Evolutionary conservation across 2,329 filamentous ascomycete species (phyloP).

Genomic region (Didymella segeticola): DNA sequence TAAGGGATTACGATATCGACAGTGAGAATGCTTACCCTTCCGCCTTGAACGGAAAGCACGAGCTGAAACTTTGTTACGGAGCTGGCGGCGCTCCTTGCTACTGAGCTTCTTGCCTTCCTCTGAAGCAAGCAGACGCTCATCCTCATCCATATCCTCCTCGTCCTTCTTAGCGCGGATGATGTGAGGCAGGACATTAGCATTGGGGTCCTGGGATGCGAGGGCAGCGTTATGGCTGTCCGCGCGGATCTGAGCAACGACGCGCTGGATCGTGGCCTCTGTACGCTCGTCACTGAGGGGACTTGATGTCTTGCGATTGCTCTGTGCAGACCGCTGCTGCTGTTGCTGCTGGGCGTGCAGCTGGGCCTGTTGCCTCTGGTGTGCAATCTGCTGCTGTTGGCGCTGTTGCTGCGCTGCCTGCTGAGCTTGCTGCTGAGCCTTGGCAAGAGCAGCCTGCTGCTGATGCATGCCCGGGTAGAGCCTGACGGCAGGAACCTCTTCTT

Average conservation of each 20-base stretch:
- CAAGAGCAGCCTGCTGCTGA: conserved; percentile 76
- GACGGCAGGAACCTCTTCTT: conserved; percentile 67
- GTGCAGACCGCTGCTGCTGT: conserved; percentile 35
- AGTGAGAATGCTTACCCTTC: conserved; percentile 78
- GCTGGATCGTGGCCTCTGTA: conserved; percentile 88
- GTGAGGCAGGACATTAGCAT: conserved; percentile 63
- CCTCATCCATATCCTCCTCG: conserved; percentile 98
- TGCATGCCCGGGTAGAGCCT: conserved; percentile 94
- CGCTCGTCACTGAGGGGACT: conserved; percentile 54
- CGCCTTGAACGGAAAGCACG: conserved; percentile 96
- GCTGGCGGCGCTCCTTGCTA: conserved; percentile 93
- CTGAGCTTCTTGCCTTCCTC: conserved; percentile 99
- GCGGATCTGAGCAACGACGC: conserved; percentile 90
- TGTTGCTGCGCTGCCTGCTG: conserved; percentile 50
- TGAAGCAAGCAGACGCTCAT: conserved; percentile 90
- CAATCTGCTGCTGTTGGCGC: conserved; percentile 60
- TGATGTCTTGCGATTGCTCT: conserved; percentile 45
- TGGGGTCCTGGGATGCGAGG: conserved; percentile 59
- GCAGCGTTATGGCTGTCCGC: conserved; percentile 66
- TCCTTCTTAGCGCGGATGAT: conserved; percentile 84
- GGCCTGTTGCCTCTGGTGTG: conserved; percentile 56
- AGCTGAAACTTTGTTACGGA: conserved; percentile 99
- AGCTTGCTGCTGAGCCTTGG: conserved; percentile 43
- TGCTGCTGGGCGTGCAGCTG: conserved; percentile 58
- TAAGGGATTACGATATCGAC: background rate